Percentiles rank a stretch among this genome's conserved stretches.
Conservation (phyloP, 139 green algal genomes). For the Tetratostichococcus sp. region DNA sequence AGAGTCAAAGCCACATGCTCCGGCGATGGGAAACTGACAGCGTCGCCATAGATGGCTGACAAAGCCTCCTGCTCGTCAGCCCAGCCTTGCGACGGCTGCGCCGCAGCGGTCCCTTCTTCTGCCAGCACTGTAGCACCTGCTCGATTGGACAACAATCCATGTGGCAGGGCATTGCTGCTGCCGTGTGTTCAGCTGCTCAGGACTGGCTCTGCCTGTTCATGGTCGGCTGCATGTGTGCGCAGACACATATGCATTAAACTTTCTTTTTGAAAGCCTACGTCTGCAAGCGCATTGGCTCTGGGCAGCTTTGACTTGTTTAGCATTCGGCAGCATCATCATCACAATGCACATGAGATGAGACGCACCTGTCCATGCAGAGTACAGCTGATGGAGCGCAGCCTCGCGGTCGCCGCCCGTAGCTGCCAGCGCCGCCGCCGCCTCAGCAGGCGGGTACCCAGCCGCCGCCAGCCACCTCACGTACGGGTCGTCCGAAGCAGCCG, state of each 20-base stretch:
- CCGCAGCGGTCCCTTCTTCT: neutral
- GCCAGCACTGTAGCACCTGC: too few relatives aligned
- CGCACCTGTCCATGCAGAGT: slow-evolving; percentile 28
- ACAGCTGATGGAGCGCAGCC: slow-evolving; percentile 35
- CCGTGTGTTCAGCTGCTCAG: too few relatives aligned
- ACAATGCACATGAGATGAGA: too few relatives aligned
- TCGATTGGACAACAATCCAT: too few relatives aligned
- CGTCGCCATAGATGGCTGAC: slow-evolving; percentile 64
- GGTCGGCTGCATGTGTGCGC: too few relatives aligned
- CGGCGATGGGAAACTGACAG: slow-evolving; percentile 16
- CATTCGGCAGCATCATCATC: too few relatives aligned
- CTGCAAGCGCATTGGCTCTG: too few relatives aligned
- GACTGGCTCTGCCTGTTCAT: too few relatives aligned
- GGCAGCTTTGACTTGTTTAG: too few relatives aligned
- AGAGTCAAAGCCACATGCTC: slow-evolving; percentile 5
- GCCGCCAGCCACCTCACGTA: slow-evolving; percentile 28
- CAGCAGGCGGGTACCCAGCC: slow-evolving; percentile 39
- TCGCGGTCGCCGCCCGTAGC: slow-evolving; percentile 30
- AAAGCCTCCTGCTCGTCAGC: slow-evolving; percentile 67
- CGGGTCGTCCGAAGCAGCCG: slow-evolving; percentile 19
- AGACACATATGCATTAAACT: too few relatives aligned
- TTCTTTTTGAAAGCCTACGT: too few relatives aligned
- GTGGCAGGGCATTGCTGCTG: too few relatives aligned
- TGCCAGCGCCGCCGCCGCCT: slow-evolving; percentile 33
- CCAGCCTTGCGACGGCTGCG: slow-evolving; percentile 28